A percentile compares a stretch with the other conserved stretches of the same genome.
phyloP scores from a whole-genome alignment of 2,329 filamentous ascomycete genomes.

The Ceratocystis variospora region DNA sequence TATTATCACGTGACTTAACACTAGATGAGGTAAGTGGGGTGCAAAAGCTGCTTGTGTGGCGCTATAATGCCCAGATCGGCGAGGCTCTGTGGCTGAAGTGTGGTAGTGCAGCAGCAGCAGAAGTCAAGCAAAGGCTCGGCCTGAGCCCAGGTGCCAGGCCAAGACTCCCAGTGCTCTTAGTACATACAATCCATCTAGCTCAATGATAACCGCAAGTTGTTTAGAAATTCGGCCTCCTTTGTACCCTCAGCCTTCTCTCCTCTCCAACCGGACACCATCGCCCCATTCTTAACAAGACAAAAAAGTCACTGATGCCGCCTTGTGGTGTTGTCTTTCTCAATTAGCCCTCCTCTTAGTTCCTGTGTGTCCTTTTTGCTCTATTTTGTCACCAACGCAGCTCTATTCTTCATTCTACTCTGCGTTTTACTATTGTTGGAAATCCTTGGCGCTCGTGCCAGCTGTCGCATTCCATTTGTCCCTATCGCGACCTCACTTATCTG shows the following conservation, averaged over 20 bases:
- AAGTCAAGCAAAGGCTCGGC: too few relatives aligned
- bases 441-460: slow-evolving; percentile 14
- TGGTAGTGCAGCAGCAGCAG: too few relatives aligned
- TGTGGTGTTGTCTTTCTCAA: slow-evolving; percentile 1
- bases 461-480: slow-evolving; percentile 14
- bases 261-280: slow-evolving; percentile 17
- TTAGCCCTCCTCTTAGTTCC: slow-evolving; percentile 5
- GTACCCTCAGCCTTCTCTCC: slow-evolving; percentile 14
- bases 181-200: background rate
- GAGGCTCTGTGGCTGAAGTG: slow-evolving; percentile 3
- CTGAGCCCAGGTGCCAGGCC: too few relatives aligned
- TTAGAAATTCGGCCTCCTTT: background rate
- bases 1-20: background rate
- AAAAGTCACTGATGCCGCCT: background rate
- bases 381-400: background rate
- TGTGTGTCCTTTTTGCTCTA: slow-evolving; percentile 4
- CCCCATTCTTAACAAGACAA: background rate
- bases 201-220: slow-evolving; percentile 5
- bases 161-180: too few relatives aligned
- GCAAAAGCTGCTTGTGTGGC: background rate
- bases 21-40: background rate
- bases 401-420: too few relatives aligned
- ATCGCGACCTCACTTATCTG: slow-evolving; percentile 6
- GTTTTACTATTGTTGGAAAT: background rate
- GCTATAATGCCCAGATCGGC: background rate